Evolutionary conservation across 176 grass and related monocot genomes (phyloP).

Genomic region (Triticum aestivum): IWGSC_CS_RefSeq_v2.1 NC_057813.1:709605409-709605908

Average conservation of each 20-base stretch:
- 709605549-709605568: slow-evolving; percentile 78
- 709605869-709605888: slow-evolving; percentile 53
- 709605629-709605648: slow-evolving; percentile 45
- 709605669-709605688: slow-evolving; percentile 32
- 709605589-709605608: slow-evolving; percentile 50
- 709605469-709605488: background rate
- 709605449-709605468: slow-evolving; percentile 74
- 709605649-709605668: slow-evolving; percentile 26
- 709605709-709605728: slow-evolving; percentile 47
- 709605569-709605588: slow-evolving; percentile 64
- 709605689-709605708: slow-evolving; percentile 41
- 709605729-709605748: slow-evolving; percentile 34
- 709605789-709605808: no score
- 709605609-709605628: slow-evolving; percentile 37
- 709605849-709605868: slow-evolving; percentile 68
- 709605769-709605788: no score
- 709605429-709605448: slow-evolving; percentile 93
- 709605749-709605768: slow-evolving; percentile 3
- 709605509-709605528: background rate
- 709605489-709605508: background rate
- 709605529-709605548: background rate
- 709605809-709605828: no score
- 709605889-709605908: slow-evolving; percentile 60
- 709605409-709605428: slow-evolving; percentile 61
- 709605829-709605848: slow-evolving; percentile 55